A percentile compares a stretch with the other conserved stretches of the same genome.
phyloP scores from a whole-genome alignment of 1,284 basidiomycete species.

The Irpex rosettiformis region DNA sequence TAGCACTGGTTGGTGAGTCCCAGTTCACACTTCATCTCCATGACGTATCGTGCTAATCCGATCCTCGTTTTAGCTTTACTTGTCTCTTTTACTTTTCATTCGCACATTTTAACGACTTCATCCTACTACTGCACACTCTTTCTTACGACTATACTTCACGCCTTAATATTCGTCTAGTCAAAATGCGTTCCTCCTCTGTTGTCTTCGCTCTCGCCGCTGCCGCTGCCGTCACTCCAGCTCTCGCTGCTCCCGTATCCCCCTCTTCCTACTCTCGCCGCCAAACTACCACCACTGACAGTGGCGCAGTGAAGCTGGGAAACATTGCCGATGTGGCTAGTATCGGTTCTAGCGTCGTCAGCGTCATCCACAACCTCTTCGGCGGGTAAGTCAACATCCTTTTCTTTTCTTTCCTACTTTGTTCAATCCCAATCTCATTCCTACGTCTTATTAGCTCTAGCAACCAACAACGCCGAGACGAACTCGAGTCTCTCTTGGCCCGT shows the following conservation, averaged over 20 bases:
- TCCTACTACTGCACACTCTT: neutral
- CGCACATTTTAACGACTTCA: neutral
- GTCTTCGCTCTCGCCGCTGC: neutral
- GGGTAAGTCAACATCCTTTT: neutral
- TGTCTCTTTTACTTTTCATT: neutral
- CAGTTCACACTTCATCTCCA: neutral
- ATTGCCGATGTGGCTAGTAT: conserved; percentile 2
- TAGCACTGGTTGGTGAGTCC: conserved; percentile 10
- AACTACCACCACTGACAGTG: neutral
- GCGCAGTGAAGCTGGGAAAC: conserved; percentile 1
- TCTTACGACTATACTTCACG: neutral
- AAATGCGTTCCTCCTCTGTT: neutral
- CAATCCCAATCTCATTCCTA: neutral
- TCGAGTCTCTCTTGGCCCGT: conserved; percentile 1
- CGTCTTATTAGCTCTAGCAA: neutral
- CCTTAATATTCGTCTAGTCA: neutral
- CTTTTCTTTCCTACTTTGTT: too few species aligned
- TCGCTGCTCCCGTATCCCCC: neutral
- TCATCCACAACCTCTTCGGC: neutral
- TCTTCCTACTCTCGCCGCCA: neutral
- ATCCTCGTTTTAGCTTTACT: neutral
- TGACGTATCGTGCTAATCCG: neutral
- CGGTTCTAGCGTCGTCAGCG: conserved; percentile 1
- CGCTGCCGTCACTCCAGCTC: neutral
- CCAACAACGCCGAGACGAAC: neutral